These are phyloP conservation scores for Penicillium aurantiogriseum DNA, from an alignment of 2,329 filamentous ascomycete species.

Conservation along the genomic window DNA sequence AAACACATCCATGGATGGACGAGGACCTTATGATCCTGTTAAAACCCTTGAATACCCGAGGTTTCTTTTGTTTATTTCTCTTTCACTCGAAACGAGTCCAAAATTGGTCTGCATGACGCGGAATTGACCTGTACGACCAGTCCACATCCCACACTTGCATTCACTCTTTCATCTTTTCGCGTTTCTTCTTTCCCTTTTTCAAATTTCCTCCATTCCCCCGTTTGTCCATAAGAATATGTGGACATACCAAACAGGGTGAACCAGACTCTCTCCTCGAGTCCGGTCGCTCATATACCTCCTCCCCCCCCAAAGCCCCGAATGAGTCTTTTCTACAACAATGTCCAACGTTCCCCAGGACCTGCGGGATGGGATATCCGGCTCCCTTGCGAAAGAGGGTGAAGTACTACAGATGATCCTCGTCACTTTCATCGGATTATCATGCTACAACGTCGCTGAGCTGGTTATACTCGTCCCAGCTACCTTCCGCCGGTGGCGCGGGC, in stretches of 20 bases:
- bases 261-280: constrained; percentile 1
- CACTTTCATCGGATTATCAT: constrained; percentile 41
- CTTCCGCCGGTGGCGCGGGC: constrained; percentile 40
- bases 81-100: neutral
- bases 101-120: neutral
- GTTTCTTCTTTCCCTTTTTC: neutral
- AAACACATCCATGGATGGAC: neutral
- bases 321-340: constrained; percentile 5
- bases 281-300: neutral
- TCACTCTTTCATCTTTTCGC: neutral
- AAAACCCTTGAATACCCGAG: neutral
- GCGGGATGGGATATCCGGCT: constrained; percentile 32
- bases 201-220: neutral
- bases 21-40: neutral
- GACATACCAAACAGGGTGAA: constrained; percentile 22
- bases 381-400: constrained; percentile 24
- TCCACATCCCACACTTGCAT: neutral
- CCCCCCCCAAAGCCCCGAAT: neutral
- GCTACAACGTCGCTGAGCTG: constrained; percentile 50
- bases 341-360: constrained; percentile 21
- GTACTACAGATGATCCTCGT: constrained; percentile 27
- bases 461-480: constrained; percentile 41
- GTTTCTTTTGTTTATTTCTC: neutral
- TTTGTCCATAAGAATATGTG: constrained; percentile 14
- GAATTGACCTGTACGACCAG: neutral